Evolutionary conservation across 2,329 filamentous ascomycete genomes (phyloP).

Genomic region (Ophiocordyceps polyrhachis-furcata): DNA sequence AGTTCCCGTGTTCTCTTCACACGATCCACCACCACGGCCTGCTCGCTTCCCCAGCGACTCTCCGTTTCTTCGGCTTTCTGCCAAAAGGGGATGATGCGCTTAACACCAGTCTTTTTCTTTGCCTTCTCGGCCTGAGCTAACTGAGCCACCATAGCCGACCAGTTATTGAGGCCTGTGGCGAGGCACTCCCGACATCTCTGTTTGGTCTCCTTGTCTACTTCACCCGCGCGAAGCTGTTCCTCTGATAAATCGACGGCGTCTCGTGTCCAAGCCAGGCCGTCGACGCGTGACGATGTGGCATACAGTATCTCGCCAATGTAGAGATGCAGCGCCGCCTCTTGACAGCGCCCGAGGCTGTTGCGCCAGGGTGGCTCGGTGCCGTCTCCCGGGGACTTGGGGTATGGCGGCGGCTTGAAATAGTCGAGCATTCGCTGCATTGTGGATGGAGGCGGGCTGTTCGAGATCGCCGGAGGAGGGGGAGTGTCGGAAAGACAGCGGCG

Average conservation of each 20-base stretch:
- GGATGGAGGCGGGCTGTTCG: constrained; percentile 3
- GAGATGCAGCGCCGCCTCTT: constrained; percentile 70
- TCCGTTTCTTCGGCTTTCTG: constrained; percentile 13
- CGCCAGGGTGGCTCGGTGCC: constrained; percentile 51
- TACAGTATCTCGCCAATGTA: constrained; percentile 93
- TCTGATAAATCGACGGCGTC: constrained; percentile 72
- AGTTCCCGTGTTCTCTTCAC: constrained; percentile 30
- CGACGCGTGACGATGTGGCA: constrained; percentile 38
- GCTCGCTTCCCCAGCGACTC: constrained; percentile 35
- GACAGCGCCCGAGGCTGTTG: constrained; percentile 48
- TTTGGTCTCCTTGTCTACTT: constrained; percentile 10
- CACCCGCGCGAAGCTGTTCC: constrained; percentile 33
- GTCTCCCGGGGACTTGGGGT: constrained; percentile 51
- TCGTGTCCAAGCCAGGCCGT: constrained; percentile 74
- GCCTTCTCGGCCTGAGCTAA: constrained; percentile 35
- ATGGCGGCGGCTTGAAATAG: constrained; percentile 31
- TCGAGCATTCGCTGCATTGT: constrained; percentile 7
- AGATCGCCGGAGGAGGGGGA: constrained; percentile 8
- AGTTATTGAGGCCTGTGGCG: constrained; percentile 58
- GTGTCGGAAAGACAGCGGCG: constrained; percentile 39
- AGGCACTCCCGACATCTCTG: constrained; percentile 62
- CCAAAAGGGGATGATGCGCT: constrained; percentile 14
- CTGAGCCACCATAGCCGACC: constrained; percentile 59
- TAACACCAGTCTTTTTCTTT: constrained; percentile 16
- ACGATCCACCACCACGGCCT: constrained; percentile 33